Percentiles rank a stretch among this genome's conserved stretches.
These are phyloP conservation scores for Glonium stellatum DNA, from an alignment of 495 filamentous ascomycete genomes.

Conservation along the genomic window DNA sequence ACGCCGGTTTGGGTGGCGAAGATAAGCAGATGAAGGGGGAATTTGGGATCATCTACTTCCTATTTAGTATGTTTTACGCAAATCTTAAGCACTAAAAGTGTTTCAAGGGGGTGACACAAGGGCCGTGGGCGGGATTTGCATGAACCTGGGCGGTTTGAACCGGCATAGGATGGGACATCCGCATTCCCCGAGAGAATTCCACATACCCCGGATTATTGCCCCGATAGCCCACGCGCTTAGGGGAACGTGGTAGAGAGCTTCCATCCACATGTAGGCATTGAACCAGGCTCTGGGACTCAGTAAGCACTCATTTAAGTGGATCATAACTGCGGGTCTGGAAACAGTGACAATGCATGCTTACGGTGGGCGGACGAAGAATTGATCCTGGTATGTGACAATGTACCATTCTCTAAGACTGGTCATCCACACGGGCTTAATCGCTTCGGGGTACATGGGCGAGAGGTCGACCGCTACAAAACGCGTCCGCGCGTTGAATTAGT, in stretches of 20 bases:
- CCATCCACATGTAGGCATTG: constrained; percentile 58
- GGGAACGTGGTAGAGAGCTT: constrained; percentile 62
- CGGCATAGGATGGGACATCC: too few relatives aligned
- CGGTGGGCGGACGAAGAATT: constrained; percentile 61
- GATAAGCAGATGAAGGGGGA: constrained; percentile 60
- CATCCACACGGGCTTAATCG: constrained; percentile 47
- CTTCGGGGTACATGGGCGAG: constrained; percentile 50
- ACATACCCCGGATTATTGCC: constrained; percentile 47
- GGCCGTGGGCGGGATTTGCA: too few relatives aligned
- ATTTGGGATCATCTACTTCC: constrained; percentile 47
- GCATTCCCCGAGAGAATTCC: too few relatives aligned
- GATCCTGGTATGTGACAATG: constrained; percentile 63
- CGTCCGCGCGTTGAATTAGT: neutral
- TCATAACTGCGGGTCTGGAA: constrained; percentile 1
- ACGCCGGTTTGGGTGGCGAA: constrained; percentile 64
- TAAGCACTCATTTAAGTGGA: neutral
- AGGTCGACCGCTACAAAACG: constrained; percentile 53
- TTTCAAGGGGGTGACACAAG: too few relatives aligned
- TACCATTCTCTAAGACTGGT: constrained; percentile 52
- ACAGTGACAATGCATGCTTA: constrained; percentile 15
- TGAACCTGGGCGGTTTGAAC: too few relatives aligned
- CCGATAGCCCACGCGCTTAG: constrained; percentile 57
- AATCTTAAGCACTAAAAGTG: too few relatives aligned
- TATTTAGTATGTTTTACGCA: too few relatives aligned
- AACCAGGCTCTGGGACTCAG: constrained; percentile 53